These are phyloP conservation scores for Adiantum capillusveneris DNA, from an alignment of 75 land plant genomes.

Conservation along the genomic window DNA sequence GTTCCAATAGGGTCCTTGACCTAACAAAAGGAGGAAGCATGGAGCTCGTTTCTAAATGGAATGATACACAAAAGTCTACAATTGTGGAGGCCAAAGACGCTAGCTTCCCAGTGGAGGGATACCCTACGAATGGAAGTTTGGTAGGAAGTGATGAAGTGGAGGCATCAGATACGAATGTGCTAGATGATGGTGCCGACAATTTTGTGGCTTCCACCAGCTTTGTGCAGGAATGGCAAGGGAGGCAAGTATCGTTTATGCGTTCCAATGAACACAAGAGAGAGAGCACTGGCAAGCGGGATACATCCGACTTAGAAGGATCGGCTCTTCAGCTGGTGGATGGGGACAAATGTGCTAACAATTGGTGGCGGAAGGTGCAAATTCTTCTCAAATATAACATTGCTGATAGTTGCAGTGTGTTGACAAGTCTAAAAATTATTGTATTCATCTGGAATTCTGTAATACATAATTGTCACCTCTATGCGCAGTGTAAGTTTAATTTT, in stretches of 20 bases:
- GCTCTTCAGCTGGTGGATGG: constrained; percentile 71
- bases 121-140: constrained; percentile 1
- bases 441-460: no score
- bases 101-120: neutral
- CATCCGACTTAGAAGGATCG: constrained; percentile 63
- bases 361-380: constrained; percentile 85
- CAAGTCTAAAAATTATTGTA: no score
- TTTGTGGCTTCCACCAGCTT: constrained; percentile 22
- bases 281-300: constrained; percentile 55
- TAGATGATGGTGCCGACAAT: neutral
- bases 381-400: neutral
- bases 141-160: neutral
- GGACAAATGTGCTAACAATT: constrained; percentile 63
- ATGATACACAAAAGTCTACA: constrained; percentile 44
- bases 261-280: constrained; percentile 74
- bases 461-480: no score
- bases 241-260: constrained; percentile 53
- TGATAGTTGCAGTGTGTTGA: no score
- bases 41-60: constrained; percentile 66
- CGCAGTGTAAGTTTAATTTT: no score
- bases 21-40: constrained; percentile 45
- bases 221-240: constrained; percentile 91
- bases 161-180: neutral
- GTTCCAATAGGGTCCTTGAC: constrained; percentile 57
- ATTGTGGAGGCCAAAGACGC: constrained; percentile 7